phyloP scores from a whole-genome alignment of 2,329 filamentous ascomycete genomes.

The Hypoxylon sp. region DNA sequence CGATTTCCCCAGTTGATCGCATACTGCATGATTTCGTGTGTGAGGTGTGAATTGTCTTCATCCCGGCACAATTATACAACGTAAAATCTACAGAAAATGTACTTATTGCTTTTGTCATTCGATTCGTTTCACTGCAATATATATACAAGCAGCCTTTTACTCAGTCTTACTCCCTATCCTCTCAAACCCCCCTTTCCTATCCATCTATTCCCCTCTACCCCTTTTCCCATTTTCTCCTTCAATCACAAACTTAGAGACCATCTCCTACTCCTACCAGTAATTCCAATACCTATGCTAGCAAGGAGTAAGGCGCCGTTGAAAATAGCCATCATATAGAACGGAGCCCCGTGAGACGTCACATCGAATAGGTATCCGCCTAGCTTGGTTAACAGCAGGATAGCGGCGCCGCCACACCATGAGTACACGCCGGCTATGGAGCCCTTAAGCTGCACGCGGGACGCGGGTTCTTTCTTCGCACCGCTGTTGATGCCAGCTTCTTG shows the following conservation, averaged over 20 bases:
- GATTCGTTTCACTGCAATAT: neutral
- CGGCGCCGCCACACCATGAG: constrained; percentile 88
- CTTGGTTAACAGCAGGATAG: constrained; percentile 92
- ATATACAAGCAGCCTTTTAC: constrained; percentile 2
- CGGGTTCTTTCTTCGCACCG: constrained; percentile 48
- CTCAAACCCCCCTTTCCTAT: neutral
- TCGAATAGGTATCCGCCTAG: constrained; percentile 91
- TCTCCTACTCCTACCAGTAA: constrained; percentile 45
- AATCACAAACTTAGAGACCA: constrained; percentile 3
- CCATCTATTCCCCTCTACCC: too few relatives aligned
- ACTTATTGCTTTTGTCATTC: neutral
- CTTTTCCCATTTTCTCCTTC: neutral
- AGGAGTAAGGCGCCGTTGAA: constrained; percentile 84
- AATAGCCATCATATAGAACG: constrained; percentile 93
- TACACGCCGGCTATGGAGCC: constrained; percentile 96
- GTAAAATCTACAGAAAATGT: neutral
- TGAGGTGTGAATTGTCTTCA: too few relatives aligned
- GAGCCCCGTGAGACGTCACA: constrained; percentile 76
- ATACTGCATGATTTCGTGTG: too few relatives aligned
- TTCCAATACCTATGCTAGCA: constrained; percentile 65
- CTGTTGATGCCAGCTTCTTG: constrained; percentile 55
- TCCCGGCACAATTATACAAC: neutral
- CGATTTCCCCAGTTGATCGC: too few relatives aligned
- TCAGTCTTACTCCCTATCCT: neutral
- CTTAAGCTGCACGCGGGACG: constrained; percentile 75